Percentiles rank a stretch among this genome's conserved stretches.
Evolutionary conservation across 441 rosid genomes (phyloP).

Genomic region (Gossypium gossypioides): DNA sequence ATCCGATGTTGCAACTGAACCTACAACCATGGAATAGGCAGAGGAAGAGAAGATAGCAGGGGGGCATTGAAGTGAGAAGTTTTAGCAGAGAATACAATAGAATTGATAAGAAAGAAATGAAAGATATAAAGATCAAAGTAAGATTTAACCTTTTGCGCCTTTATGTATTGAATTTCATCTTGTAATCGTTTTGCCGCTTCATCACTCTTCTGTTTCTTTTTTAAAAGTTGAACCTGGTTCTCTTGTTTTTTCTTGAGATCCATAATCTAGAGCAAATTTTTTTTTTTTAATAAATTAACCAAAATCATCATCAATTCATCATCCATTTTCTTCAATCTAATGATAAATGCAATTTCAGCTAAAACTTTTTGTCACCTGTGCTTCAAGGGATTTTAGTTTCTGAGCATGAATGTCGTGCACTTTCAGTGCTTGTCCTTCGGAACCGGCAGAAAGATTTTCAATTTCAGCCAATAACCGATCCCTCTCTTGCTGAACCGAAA

Average conservation of each 20-base stretch:
- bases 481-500: constrained; percentile 69
- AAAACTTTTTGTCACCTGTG: constrained; percentile 45
- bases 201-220: constrained; percentile 94
- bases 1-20: constrained; percentile 86
- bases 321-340: neutral
- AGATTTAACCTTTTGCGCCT: constrained; percentile 75
- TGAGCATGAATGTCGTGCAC: constrained; percentile 75
- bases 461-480: constrained; percentile 77
- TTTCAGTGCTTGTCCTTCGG: constrained; percentile 87
- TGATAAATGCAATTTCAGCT: neutral
- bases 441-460: constrained; percentile 67
- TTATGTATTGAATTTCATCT: constrained; percentile 90
- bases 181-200: constrained; percentile 89
- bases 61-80: constrained; percentile 1
- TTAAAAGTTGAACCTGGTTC: constrained; percentile 83
- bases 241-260: constrained; percentile 97
- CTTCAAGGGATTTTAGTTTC: constrained; percentile 76
- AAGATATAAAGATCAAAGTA: neutral
- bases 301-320: neutral
- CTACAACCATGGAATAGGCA: constrained; percentile 27
- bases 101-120: neutral
- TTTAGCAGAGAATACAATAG: neutral
- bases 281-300: constrained; percentile 11
- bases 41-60: constrained; percentile 3
- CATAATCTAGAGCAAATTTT: constrained; percentile 36